Evolutionary conservation across 768 basidiomycete genomes (phyloP).

Genomic region (Clitopilus passeckerianus): DNA sequence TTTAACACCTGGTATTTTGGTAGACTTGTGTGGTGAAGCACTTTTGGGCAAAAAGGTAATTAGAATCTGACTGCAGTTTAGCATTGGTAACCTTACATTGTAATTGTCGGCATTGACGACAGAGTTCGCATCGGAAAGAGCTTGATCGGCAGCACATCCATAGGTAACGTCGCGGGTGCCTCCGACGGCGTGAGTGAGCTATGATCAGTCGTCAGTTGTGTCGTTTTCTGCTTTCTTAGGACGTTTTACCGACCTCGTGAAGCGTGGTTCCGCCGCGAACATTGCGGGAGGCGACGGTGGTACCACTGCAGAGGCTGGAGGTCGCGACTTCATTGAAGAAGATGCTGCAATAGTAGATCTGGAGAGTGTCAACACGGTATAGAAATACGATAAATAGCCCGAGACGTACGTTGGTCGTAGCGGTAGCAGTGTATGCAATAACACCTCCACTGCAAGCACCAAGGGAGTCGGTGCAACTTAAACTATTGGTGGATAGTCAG

Average conservation of each 20-base stretch:
- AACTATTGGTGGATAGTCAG: slow-evolving; percentile 13
- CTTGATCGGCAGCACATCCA: slow-evolving; percentile 36
- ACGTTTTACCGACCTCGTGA: slow-evolving; percentile 29
- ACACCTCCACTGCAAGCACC: slow-evolving; percentile 31
- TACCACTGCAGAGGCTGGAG: slow-evolving; percentile 33
- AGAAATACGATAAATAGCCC: too few relatives aligned
- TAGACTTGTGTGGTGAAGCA: slow-evolving; percentile 44
- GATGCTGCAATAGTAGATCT: slow-evolving; percentile 43
- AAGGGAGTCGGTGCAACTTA: slow-evolving; percentile 37
- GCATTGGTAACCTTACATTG: slow-evolving; percentile 27
- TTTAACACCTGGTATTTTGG: slow-evolving; percentile 32
- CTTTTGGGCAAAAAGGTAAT: slow-evolving; percentile 12
- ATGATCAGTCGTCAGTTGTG: background rate
- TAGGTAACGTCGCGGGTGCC: slow-evolving; percentile 36
- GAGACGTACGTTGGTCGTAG: slow-evolving; percentile 37
- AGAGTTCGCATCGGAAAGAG: slow-evolving; percentile 25
- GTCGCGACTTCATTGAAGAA: slow-evolving; percentile 42
- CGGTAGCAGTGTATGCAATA: slow-evolving; percentile 39
- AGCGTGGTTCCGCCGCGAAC: slow-evolving; percentile 42
- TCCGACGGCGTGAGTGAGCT: slow-evolving; percentile 38
- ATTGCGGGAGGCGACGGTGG: slow-evolving; percentile 37
- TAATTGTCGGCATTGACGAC: slow-evolving; percentile 40
- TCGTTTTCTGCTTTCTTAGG: background rate
- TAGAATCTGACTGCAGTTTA: background rate
- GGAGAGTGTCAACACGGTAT: background rate